Evolutionary conservation across 371 early-diverging fungal species (phyloP), one percentile per base, ranked within the genome.

Genomic region (Mucor lusitanicus): DNA sequence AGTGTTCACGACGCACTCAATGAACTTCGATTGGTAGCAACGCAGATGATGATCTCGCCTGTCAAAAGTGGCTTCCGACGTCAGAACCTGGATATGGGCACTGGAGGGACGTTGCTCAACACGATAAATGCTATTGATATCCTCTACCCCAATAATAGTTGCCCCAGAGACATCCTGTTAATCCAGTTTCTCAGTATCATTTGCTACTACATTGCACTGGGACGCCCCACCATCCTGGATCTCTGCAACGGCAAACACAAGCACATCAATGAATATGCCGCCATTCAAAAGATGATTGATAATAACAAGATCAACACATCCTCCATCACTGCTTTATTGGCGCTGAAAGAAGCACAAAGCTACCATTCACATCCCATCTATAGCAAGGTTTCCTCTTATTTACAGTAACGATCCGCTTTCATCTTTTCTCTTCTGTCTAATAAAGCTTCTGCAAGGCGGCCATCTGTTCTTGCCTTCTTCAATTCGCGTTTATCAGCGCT

Each of bases 341-440:
- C 67, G 3, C 54, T 66, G 32, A 33, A 66, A 54, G 67, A 66
- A 30, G 67, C 67, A 2, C 19, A 62, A 25, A 37, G 1, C 12
- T 11, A 62, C 15, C 15, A 23, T 28, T 2, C 13, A 15, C 48
- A 53, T 35, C 6, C 21, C 3, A 13, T 62, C 7, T 40, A 56
- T 9, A 55, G 27, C 11, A 55, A 30, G 35, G 40, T 55, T 33
- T 54, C 53, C 25, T n/a, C 3, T 80, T 82, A 92, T 81, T 93
- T 93, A 82, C 93, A 92, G 65, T 92, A 92, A 40, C 92, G 90
- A 77, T 95, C 95, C 6, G 91, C 84, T 71, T 95, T 95, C 44
- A 91, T 75, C 75, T 94, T 94, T 59, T 85, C 87, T 62, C 95
- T 78, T 55, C 94, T 87, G 77, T 93, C 92, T 69, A 95, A 72